Percentiles rank a stretch among this genome's conserved stretches.
Evolutionary conservation across 768 basidiomycete genomes (phyloP).

Genomic region (Leccinum rimulosum): DNA sequence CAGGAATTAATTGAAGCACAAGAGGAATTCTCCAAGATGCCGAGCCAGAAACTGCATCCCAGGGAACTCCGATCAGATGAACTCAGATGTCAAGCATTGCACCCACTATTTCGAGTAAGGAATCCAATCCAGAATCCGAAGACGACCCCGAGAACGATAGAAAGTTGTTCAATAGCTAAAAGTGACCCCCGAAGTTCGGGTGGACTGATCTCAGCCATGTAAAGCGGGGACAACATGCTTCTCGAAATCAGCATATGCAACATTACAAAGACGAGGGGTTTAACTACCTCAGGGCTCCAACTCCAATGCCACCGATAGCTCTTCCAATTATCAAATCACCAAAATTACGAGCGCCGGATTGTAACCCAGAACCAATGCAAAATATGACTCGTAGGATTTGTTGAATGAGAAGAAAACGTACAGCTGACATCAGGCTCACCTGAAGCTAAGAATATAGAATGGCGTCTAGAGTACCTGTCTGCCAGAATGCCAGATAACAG

Average conservation of each 20-base stretch:
- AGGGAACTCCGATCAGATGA: not conserved
- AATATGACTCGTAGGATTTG: slow-evolving; percentile 52
- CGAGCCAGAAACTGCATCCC: slow-evolving; percentile 50
- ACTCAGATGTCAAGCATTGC: not conserved
- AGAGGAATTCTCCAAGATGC: slow-evolving; percentile 79
- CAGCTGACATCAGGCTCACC: slow-evolving; percentile 38
- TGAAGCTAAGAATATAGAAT: slow-evolving; percentile 67
- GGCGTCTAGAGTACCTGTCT: slow-evolving; percentile 63
- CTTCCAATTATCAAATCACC: slow-evolving; percentile 64
- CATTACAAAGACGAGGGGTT: slow-evolving; percentile 9
- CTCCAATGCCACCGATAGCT: slow-evolving; percentile 74
- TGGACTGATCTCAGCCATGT: slow-evolving; percentile 83
- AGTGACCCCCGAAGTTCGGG: slow-evolving; percentile 79
- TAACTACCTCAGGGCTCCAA: slow-evolving; percentile 66
- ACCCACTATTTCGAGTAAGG: slow-evolving; percentile 60
- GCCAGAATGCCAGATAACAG: slow-evolving; percentile 64
- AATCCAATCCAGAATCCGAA: slow-evolving; percentile 84
- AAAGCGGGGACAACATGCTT: slow-evolving; percentile 78
- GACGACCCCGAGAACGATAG: slow-evolving; percentile 80
- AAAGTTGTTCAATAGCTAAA: slow-evolving; percentile 75
- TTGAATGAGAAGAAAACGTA: not conserved
- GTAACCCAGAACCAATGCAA: slow-evolving; percentile 68
- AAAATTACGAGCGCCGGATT: slow-evolving; percentile 57
- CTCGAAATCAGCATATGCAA: slow-evolving; percentile 3
- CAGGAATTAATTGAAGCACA: slow-evolving; percentile 68